Evolutionary conservation across 1,139 yeast species (phyloP).

Genomic region (Diutina sp.): DNA sequence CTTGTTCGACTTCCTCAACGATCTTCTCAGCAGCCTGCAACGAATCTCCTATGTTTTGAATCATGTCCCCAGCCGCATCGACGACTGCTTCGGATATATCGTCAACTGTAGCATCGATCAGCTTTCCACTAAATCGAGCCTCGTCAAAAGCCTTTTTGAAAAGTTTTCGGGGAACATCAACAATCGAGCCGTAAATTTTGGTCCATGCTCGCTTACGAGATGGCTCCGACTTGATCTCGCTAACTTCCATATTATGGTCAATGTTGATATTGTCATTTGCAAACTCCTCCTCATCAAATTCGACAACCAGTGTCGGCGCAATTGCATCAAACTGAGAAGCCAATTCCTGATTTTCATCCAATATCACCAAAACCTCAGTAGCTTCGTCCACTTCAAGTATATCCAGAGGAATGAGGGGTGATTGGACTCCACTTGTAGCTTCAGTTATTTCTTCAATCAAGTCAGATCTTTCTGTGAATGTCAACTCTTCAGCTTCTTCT

Average conservation of each 20-base stretch:
- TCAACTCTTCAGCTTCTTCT: neutral
- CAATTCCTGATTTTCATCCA: neutral
- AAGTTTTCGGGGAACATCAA: neutral
- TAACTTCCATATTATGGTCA: neutral
- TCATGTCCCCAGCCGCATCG: neutral
- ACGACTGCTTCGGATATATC: neutral
- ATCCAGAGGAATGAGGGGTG: neutral
- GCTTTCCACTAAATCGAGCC: neutral
- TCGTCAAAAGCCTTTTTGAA: neutral
- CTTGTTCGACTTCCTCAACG: neutral
- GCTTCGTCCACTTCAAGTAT: neutral
- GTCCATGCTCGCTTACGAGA: neutral
- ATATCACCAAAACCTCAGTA: neutral
- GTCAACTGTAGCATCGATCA: neutral
- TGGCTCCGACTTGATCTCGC: neutral
- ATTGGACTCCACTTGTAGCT: neutral
- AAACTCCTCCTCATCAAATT: neutral
- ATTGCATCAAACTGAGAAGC: neutral
- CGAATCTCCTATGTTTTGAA: neutral
- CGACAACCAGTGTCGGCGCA: neutral
- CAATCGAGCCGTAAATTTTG: neutral
- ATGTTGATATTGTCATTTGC: neutral
- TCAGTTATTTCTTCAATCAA: neutral
- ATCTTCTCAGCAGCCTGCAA: neutral
- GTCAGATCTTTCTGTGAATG: neutral